phyloP scores from a whole-genome alignment of 2,329 filamentous ascomycete genomes.

The Raffaelea arxii region DNA sequence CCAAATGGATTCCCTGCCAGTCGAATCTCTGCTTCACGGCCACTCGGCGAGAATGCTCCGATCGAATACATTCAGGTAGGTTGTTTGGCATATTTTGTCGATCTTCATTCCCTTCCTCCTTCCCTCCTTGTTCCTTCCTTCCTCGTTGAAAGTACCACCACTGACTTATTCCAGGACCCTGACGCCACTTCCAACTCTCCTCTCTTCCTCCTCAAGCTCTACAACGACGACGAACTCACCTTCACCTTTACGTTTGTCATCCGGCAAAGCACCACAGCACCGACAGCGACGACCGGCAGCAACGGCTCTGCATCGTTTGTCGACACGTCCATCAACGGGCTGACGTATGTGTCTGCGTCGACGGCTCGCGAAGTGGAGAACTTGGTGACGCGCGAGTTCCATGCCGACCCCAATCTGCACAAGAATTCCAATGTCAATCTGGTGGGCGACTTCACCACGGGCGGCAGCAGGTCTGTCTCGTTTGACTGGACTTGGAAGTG shows the following conservation, averaged over 20 bases:
- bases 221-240: constrained; percentile 82
- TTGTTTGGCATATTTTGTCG: not conserved
- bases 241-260: constrained; percentile 91
- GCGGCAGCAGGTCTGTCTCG: constrained; percentile 70
- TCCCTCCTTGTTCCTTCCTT: constrained; percentile 5
- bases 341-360: constrained; percentile 88
- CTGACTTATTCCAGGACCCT: constrained; percentile 53
- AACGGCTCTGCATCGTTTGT: constrained; percentile 36
- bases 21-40: constrained; percentile 62
- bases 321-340: constrained; percentile 74
- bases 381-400: constrained; percentile 87
- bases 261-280: constrained; percentile 33
- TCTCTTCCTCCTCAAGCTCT: constrained; percentile 75
- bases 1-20: constrained; percentile 85
- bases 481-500: constrained; percentile 98
- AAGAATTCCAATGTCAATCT: constrained; percentile 94
- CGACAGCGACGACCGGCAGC: constrained; percentile 19
- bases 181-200: constrained; percentile 51
- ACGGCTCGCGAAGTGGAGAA: constrained; percentile 84
- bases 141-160: not conserved
- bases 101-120: constrained; percentile 18
- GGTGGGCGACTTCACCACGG: constrained; percentile 83
- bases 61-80: constrained; percentile 85
- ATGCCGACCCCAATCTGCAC: constrained; percentile 93
- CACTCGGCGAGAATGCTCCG: constrained; percentile 61